Base-by-base conservation (phyloP, 352 stramenopile genomes). In the Globisporangium takayamanum region DNA sequence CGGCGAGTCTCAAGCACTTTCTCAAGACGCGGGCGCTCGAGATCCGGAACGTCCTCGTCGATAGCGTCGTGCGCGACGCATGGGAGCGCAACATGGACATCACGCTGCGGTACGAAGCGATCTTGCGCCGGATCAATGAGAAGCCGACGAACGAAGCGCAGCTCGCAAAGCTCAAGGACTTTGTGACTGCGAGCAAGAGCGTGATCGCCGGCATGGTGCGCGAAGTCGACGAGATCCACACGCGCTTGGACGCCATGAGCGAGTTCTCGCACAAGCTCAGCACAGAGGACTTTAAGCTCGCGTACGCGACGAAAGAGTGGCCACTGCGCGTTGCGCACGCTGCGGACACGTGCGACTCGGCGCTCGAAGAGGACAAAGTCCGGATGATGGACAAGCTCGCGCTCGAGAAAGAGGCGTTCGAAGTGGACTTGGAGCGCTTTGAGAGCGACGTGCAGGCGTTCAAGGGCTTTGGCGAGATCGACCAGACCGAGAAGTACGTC, bases 331-430 rank as follows among this genome's bases (percentile, higher is more conserved):
- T 97, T 1, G 80, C 89, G 0, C 71, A 89, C 11, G 84, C 88
- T 3, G 84, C 83, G 0, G 84, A 93, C 22, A 87, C 81, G 12
- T 96, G 87, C 50, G 88, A 97, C 54, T 91, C 87, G 6, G 86
- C 86, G 16, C 70, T 97, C 1, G 89, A 97, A 53, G 84, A 95
- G 65, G 89, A 97, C 62, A 97, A 97, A 55, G 81, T 96, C 39
- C 79, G 87, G 30, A 97, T 97, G 91, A 97, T 98, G 89, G 92
- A 97, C 69, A 88, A 87, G 18, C 71, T 97, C 20, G 80, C 88
- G 25, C 66, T 97, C 2, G 89, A 98, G 64, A 98, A 98, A 63
- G 88, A 95, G 39, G 70, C 76, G 1, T 94, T 95, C 46, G 83
- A 94, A 52, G 42, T 86, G 14, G 83, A 95, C 52, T n/a, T 95